phyloP scores from a whole-genome alignment of 306 rosid species.

The Psophocarpus tetragonolobus region DNA sequence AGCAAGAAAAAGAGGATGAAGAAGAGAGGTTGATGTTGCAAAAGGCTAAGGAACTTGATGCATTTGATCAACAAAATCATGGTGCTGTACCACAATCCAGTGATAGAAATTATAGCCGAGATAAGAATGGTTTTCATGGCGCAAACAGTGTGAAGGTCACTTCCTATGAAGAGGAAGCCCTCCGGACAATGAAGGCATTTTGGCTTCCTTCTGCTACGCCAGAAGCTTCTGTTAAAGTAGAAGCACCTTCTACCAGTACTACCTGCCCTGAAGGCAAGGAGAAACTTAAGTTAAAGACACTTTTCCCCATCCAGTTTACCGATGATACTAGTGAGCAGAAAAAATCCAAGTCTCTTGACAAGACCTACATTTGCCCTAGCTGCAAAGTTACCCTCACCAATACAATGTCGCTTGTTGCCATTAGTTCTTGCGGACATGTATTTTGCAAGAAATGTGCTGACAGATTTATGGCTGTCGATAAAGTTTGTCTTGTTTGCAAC shows the following conservation, averaged over 20 bases:
- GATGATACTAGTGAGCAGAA: conserved; percentile 76
- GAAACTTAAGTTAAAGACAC: conserved; percentile 85
- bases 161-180: conserved; percentile 99
- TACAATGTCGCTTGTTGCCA: conserved; percentile 83
- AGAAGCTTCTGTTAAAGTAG: conserved; percentile 79
- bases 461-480: conserved; percentile 83
- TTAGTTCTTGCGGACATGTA: conserved; percentile 88
- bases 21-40: conserved; percentile 73
- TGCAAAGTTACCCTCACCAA: conserved; percentile 91
- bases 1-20: conserved; percentile 84
- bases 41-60: conserved; percentile 92
- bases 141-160: conserved; percentile 98
- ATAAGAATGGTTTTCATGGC: conserved; percentile 88
- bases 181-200: conserved; percentile 97
- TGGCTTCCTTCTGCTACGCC: conserved; percentile 99
- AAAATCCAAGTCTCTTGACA: conserved; percentile 61
- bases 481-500: conserved; percentile 89
- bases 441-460: conserved; percentile 94
- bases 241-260: conserved; percentile 71
- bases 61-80: conserved; percentile 97
- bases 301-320: conserved; percentile 72
- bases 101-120: conserved; percentile 69
- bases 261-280: conserved; percentile 87
- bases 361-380: conserved; percentile 82
- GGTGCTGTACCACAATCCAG: conserved; percentile 91